Evolutionary conservation across 306 rosid species (phyloP).

Genomic region (Carpinus fangiana): DNA sequence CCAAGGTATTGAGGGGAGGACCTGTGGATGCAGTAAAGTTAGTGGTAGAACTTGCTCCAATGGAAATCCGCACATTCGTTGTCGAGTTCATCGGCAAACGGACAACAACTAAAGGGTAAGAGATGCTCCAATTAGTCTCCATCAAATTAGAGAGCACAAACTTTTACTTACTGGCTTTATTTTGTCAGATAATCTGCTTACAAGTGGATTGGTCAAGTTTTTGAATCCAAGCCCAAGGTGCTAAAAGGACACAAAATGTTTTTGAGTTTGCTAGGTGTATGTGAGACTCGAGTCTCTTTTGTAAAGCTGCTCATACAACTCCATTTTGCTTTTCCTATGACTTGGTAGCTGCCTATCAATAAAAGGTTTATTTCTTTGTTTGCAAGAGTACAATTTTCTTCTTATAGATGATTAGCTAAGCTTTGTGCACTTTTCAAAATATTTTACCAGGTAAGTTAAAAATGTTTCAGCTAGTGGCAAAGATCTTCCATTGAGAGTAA

Average conservation of each 20-base stretch:
- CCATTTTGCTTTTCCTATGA: not conserved
- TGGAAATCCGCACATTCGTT: slow-evolving; percentile 85
- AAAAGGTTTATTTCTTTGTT: not conserved
- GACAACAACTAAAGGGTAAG: not conserved
- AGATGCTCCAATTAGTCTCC: not conserved
- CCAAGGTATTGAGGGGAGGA: slow-evolving; percentile 63
- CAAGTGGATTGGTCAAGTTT: not conserved
- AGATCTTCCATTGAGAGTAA: not conserved
- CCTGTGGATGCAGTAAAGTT: slow-evolving; percentile 65
- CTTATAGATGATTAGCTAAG: not conserved
- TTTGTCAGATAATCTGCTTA: not conserved
- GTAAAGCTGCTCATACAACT: not conserved
- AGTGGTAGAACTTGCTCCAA: slow-evolving; percentile 79
- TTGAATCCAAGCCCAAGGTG: not conserved
- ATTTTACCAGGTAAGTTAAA: not conserved
- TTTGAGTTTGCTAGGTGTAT: not conserved
- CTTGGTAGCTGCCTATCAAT: not conserved
- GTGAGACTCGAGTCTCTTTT: not conserved
- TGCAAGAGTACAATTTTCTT: not conserved
- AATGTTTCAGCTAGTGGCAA: not conserved
- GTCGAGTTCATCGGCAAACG: slow-evolving; percentile 31
- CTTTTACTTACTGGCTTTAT: not conserved
- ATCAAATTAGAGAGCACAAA: not conserved
- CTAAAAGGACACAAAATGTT: not conserved
- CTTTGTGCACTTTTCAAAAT: not conserved